Conservation (phyloP, 2,329 filamentous ascomycete species). For the Monilinia vaccinii-corymbosi region DNA sequence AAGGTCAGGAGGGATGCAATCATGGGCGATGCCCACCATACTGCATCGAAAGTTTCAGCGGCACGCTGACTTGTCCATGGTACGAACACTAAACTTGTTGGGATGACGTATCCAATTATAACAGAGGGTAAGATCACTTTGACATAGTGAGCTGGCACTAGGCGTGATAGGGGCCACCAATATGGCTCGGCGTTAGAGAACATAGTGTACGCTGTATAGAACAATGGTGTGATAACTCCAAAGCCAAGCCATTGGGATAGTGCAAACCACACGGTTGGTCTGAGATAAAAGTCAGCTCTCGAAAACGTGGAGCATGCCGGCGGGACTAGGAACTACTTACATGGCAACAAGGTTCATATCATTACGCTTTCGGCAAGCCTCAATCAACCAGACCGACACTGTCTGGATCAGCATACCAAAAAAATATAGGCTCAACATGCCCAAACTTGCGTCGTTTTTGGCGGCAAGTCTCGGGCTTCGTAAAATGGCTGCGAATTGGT, state of each 20-base stretch:
- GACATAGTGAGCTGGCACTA: background rate
- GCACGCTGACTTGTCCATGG: background rate
- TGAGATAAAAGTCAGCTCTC: background rate
- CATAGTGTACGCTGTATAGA: background rate
- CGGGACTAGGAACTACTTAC: background rate
- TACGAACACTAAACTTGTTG: background rate
- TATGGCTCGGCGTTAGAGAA: background rate
- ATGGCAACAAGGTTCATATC: conserved; percentile 4
- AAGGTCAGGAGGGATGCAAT: background rate
- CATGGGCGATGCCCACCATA: background rate
- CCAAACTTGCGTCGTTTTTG: background rate
- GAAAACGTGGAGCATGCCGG: background rate
- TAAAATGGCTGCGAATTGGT: background rate
- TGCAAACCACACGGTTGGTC: background rate
- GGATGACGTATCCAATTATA: background rate
- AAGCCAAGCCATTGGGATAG: background rate
- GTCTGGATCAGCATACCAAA: background rate
- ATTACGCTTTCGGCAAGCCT: conserved; percentile 1
- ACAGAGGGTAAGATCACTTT: background rate
- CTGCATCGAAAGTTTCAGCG: background rate
- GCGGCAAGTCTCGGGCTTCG: background rate
- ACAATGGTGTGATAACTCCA: background rate
- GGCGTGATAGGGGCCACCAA: conserved; percentile 4
- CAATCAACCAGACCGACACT: background rate
- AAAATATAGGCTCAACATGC: background rate